These are phyloP conservation scores for Paramyrothecium roridum DNA, from an alignment of 2,329 filamentous ascomycete species.

Conservation along the genomic window DNA sequence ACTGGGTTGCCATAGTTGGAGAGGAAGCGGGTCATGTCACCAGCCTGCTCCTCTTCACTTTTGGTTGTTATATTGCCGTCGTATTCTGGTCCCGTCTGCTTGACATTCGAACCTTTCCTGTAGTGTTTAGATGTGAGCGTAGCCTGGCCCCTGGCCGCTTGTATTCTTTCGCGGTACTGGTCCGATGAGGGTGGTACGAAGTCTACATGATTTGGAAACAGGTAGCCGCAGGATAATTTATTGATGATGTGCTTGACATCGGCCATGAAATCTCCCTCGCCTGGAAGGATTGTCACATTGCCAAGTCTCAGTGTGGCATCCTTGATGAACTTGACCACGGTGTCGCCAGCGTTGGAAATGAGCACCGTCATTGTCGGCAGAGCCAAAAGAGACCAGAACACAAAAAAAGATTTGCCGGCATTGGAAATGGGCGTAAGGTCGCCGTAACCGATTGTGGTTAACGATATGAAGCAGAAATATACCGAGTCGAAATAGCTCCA, in stretches of 20 bases:
- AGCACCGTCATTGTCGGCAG: slow-evolving; percentile 86
- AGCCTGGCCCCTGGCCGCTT: neutral
- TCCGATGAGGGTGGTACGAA: slow-evolving; percentile 1
- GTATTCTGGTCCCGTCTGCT: neutral
- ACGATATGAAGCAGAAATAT: slow-evolving; percentile 81
- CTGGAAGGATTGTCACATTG: slow-evolving; percentile 58
- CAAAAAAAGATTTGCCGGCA: slow-evolving; percentile 78
- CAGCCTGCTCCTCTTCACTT: neutral
- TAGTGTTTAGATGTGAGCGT: neutral
- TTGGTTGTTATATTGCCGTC: neutral
- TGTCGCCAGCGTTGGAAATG: slow-evolving; percentile 80
- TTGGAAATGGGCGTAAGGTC: slow-evolving; percentile 76
- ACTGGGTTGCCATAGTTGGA: slow-evolving; percentile 32
- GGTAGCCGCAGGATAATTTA: slow-evolving; percentile 37
- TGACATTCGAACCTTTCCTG: slow-evolving; percentile 2
- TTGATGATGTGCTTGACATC: slow-evolving; percentile 41
- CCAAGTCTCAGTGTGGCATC: slow-evolving; percentile 55
- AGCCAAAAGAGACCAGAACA: slow-evolving; percentile 87
- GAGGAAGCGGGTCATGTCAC: slow-evolving; percentile 13
- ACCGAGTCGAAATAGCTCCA: slow-evolving; percentile 78
- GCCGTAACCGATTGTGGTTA: slow-evolving; percentile 86
- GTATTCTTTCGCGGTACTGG: slow-evolving; percentile 1
- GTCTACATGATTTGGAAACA: slow-evolving; percentile 27
- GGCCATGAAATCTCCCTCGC: slow-evolving; percentile 45
- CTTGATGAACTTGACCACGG: slow-evolving; percentile 63